Base-by-base conservation (phyloP, 2,329 filamentous ascomycete genomes). In the Lanzia echinophila region DNA sequence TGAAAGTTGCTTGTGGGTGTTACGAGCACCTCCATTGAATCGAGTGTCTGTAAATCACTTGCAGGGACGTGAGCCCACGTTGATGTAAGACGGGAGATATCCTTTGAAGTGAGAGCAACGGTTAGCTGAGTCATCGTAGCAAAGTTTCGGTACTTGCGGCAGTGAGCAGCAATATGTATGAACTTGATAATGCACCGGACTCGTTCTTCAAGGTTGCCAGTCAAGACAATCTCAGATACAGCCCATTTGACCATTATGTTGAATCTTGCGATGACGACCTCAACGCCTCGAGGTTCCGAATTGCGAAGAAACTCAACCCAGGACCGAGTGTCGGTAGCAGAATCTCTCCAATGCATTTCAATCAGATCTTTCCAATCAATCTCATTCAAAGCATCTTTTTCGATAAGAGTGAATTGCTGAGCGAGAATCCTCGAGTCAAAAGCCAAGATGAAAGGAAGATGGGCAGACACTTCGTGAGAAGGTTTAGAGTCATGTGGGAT, bases 241-340 rank as follows among this genome's bases (percentile, higher is more conserved):
- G 83, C 85, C 88, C 88, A 94, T 68, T 92, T 92, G 57, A 91
- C 88, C 73, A 92, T 87, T 59, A 94, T 81, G 68, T 94, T 94
- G 74, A 94, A 94, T 47, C 88, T 84, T 8, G 88, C 87, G 68
- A 92, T 88, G 46, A 91, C 87, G 20, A 94, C 85, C 65, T 92
- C 88, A 36, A 94, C 86, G 13, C 88, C 88, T 51, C 80, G 81
- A 2, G 86, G 84, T 62, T 88, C 83, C 42, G 84, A 79, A 47
- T 84, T 83, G 50, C 84, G 82, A 39, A 92, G 74, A 65, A 90
- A 92, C 42, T 89, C 84, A 11, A 92, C 88, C 88, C 88, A 94
- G 20, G 90, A 88, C 50, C 83, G 80, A 34, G 83, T 80, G 56
- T 84, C 75, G 47, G 78, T 82, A 46, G 79, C 79, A 15, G 80